Conservation (phyloP, 441 rosid genomes). For the Pelargonium australe region DNA sequence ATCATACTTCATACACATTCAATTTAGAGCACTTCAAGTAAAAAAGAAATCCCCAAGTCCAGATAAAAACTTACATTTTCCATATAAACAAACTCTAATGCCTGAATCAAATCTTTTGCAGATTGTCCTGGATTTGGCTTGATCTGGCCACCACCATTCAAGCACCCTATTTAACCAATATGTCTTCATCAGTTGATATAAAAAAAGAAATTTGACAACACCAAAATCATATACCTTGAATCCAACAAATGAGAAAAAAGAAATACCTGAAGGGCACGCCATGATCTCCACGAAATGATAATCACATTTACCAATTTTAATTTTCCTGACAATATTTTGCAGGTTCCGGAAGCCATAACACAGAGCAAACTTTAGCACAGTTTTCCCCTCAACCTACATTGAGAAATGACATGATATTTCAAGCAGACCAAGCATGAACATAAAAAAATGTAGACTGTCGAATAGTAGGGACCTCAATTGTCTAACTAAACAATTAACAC, state of each 20-base stretch:
- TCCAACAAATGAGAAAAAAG: background rate
- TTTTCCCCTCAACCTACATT: constrained; percentile 64
- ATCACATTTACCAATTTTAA: constrained; percentile 66
- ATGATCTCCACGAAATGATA: constrained; percentile 92
- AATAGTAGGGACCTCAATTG: background rate
- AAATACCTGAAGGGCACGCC: constrained; percentile 92
- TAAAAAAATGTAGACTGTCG: background rate
- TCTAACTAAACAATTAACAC: background rate
- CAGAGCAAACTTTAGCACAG: constrained; percentile 62
- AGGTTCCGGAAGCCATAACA: constrained; percentile 94
- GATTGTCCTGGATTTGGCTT: constrained; percentile 80
- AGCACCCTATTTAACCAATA: constrained; percentile 49
- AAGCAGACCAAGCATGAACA: background rate
- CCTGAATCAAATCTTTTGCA: constrained; percentile 66
- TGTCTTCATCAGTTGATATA: background rate
- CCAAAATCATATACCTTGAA: background rate
- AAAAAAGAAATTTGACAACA: background rate
- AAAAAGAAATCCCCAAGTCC: background rate
- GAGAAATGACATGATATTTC: constrained; percentile 5
- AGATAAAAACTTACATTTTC: constrained; percentile 50
- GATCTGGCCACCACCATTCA: constrained; percentile 92
- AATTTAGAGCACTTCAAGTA: too few relatives aligned
- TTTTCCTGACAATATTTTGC: constrained; percentile 79
- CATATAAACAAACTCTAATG: constrained; percentile 56
- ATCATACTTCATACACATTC: too few relatives aligned